Evolutionary conservation across 768 basidiomycete genomes (phyloP), one percentile per base, ranked within the genome.

Genomic region (Galerina sulciceps): DNA sequence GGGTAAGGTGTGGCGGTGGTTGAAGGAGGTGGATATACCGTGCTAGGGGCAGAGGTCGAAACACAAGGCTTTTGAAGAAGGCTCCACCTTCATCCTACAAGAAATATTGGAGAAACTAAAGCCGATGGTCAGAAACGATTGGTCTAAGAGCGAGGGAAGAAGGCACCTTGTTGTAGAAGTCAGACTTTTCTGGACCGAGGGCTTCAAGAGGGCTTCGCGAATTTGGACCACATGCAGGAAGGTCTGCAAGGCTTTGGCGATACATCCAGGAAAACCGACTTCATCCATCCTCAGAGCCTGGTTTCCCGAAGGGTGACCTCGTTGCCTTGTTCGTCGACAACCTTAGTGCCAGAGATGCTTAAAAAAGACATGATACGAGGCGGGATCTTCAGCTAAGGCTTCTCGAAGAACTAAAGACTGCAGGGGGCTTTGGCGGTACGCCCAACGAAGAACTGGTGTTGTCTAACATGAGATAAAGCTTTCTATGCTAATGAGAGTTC

Each of bases 31-130:
- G 77, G 88, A 89, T 57, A 93, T 90, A 34, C 86, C 88, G 58
- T 91, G 81, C 60, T 84, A 78, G 15, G 90, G 87, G 67, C 93
- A 94, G 23, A 87, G 68, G 45, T 87, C 79, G 62, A 94, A 94
- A 72, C 2, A 90, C 91, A 6, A 93, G 82, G 53, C 81, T 86
- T 63, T 86, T 88, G 79, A 89, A 93, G 76, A 91, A 91, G 48
- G 77, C 75, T 15, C 90, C 90, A 65, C 93, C 93, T 36, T 78
- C 77, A 17, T 90, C 89, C 53, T 80, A 77, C 78, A 93, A 94
- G 77, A 93, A 94, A 69, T 92, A 86, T 69, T 93, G 89, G 11
- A 93, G 78, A 72, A 93, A 91, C 89, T 92, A 60, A n/a, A n/a
- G n/a, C n/a, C n/a, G 50, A 49, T 34, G 38, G 42, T 38, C 3